These are phyloP conservation scores for Coemansia sp. DNA, from an alignment of 192 early-diverging fungal genomes.

Conservation along the genomic window DNA sequence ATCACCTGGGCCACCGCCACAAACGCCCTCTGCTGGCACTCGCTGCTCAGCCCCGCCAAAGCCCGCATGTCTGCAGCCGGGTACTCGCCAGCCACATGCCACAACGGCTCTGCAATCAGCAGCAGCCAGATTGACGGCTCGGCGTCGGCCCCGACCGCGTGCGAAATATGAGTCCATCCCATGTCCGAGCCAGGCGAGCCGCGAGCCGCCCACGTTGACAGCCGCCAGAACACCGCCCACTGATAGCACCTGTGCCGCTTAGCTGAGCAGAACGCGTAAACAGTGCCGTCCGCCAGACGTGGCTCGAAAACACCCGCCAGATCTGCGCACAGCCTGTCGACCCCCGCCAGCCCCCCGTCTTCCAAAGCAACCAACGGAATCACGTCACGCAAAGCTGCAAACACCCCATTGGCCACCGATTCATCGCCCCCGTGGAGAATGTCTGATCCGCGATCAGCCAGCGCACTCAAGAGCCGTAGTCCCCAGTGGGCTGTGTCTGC, in stretches of 20 bases:
- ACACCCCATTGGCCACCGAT: conserved; percentile 12
- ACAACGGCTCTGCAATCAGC: conserved; percentile 30
- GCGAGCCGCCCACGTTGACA: conserved; percentile 21
- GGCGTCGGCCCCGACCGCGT: background rate
- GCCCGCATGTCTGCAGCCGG: too few species aligned
- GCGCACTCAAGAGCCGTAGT: background rate
- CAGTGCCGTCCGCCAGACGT: background rate
- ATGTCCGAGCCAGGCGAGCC: conserved; percentile 18
- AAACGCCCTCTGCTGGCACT: conserved; percentile 24
- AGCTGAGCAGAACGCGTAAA: conserved; percentile 17
- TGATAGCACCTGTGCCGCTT: conserved; percentile 41
- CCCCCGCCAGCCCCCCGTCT: background rate
- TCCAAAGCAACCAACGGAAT: conserved; percentile 1
- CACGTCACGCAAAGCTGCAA: conserved; percentile 35
- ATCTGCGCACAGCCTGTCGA: background rate
- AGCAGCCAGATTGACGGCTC: conserved; percentile 22
- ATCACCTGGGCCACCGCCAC: conserved; percentile 15
- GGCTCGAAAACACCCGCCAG: conserved; percentile 12
- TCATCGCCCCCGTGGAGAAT: conserved; percentile 3
- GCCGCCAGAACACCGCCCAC: conserved; percentile 36
- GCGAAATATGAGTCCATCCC: conserved; percentile 29
- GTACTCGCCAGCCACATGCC: conserved; percentile 6
- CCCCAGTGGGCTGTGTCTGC: background rate
- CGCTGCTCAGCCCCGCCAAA: too few species aligned
- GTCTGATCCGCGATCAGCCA: background rate